These are phyloP conservation scores for Lathyrus sativus DNA, from an alignment of 306 rosid species.

Conservation along the genomic window DNA sequence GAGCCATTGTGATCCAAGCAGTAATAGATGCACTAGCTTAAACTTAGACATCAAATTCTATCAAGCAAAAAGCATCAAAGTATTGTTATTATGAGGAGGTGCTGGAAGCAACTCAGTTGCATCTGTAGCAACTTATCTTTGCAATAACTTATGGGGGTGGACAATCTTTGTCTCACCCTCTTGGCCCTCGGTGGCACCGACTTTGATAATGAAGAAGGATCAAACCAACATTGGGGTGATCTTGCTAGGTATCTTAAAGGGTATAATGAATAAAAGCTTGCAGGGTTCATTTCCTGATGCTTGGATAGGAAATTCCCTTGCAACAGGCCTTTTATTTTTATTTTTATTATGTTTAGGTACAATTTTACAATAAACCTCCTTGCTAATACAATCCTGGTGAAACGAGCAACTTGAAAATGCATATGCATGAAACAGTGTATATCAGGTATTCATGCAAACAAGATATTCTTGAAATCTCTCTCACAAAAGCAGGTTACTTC, in stretches of 20 bases:
- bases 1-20: too few relatives aligned
- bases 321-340: constrained; percentile 1
- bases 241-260: neutral
- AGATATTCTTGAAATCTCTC: neutral
- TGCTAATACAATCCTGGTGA: constrained; percentile 29
- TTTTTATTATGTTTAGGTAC: constrained; percentile 40
- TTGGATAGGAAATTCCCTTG: constrained; percentile 38
- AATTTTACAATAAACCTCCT: constrained; percentile 34
- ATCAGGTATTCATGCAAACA: too few relatives aligned
- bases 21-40: too few relatives aligned
- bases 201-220: constrained; percentile 31
- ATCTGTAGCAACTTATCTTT: too few relatives aligned
- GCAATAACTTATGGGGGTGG: too few relatives aligned
- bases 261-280: neutral
- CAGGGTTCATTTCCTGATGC: constrained; percentile 46
- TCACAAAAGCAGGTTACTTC: too few relatives aligned
- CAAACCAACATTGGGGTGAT: constrained; percentile 10
- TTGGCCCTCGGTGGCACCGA: neutral
- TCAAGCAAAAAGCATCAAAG: too few relatives aligned
- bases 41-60: too few relatives aligned
- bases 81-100: too few relatives aligned
- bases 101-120: too few relatives aligned
- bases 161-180: too few relatives aligned
- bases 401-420: neutral
- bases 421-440: too few relatives aligned